These are phyloP conservation scores for Murraya koenigii DNA, from an alignment of 345 rosid species.

Conservation along the genomic window DNA sequence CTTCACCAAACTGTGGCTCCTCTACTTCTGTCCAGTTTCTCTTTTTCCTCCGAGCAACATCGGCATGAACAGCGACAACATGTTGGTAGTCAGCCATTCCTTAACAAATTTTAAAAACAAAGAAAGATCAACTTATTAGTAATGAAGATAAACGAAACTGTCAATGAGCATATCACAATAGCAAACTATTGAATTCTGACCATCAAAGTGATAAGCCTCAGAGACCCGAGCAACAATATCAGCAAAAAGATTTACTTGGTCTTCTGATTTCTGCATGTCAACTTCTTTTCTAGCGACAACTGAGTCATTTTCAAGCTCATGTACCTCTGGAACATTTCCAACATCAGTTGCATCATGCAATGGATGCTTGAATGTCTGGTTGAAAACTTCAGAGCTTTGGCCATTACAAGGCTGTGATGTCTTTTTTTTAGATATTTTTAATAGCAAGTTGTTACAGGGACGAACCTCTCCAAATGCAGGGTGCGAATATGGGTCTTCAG, in stretches of 20 bases:
- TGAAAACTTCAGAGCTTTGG: constrained; percentile 21
- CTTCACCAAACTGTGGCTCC: constrained; percentile 47
- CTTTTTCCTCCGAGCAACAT: constrained; percentile 61
- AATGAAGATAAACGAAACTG: neutral
- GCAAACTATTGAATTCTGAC: constrained; percentile 29
- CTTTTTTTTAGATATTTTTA: constrained; percentile 55
- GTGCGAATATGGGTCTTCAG: constrained; percentile 85
- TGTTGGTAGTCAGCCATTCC: constrained; percentile 98
- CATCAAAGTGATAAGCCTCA: constrained; percentile 72
- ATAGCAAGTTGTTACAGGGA: constrained; percentile 46
- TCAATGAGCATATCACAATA: neutral
- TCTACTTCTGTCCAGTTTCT: constrained; percentile 60
- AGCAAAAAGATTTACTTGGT: constrained; percentile 43
- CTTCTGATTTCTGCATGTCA: constrained; percentile 26
- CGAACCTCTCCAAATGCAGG: constrained; percentile 72
- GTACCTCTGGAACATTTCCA: constrained; percentile 7
- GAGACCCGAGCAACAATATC: constrained; percentile 68
- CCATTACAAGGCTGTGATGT: neutral
- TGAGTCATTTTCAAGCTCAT: constrained; percentile 14
- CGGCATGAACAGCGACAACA: constrained; percentile 83
- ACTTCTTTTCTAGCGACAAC: constrained; percentile 25
- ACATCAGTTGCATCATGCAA: constrained; percentile 11
- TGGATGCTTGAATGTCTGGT: constrained; percentile 5
- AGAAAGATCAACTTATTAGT: constrained; percentile 3
- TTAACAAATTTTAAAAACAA: constrained; percentile 22